A percentile compares a stretch with the other conserved stretches of the same genome.
Conservation (phyloP, 2,329 filamentous ascomycete genomes). For the Talaromyces sp. region DNA sequence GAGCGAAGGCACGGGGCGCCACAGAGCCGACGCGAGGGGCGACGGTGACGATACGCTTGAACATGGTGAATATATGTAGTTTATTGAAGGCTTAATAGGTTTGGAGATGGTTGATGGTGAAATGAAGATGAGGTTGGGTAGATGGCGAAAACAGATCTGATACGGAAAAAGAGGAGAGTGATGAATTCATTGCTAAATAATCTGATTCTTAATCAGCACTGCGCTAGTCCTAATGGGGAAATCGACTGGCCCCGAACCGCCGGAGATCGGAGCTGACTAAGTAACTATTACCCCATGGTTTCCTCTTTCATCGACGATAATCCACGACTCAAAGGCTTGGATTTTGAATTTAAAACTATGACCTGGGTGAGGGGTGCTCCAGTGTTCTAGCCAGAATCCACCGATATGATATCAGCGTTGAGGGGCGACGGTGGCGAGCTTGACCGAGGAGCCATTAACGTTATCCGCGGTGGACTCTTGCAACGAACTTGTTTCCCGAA, state of each 20-base stretch:
- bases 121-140: constrained; percentile 1
- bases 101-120: constrained; percentile 4
- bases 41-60: constrained; percentile 58
- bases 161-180: constrained; percentile 19
- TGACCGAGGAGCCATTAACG: constrained; percentile 12
- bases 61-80: constrained; percentile 54
- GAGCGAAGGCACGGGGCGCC: constrained; percentile 51
- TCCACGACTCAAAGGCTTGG: no score
- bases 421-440: constrained; percentile 16
- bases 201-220: constrained; percentile 26
- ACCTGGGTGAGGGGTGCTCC: not conserved
- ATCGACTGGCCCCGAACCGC: constrained; percentile 18
- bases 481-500: constrained; percentile 21
- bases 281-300: not conserved
- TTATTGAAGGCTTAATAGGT: not conserved
- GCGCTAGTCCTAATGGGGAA: constrained; percentile 21
- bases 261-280: constrained; percentile 29
- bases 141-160: constrained; percentile 27
- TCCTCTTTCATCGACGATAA: not conserved
- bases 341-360: not conserved
- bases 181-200: constrained; percentile 33
- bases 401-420: constrained; percentile 17
- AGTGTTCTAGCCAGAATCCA: not conserved
- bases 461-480: constrained; percentile 23
- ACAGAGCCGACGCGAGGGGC: constrained; percentile 57